Evolutionary conservation across 345 rosid species (phyloP).

Genomic region (Brassica carinata): DNA sequence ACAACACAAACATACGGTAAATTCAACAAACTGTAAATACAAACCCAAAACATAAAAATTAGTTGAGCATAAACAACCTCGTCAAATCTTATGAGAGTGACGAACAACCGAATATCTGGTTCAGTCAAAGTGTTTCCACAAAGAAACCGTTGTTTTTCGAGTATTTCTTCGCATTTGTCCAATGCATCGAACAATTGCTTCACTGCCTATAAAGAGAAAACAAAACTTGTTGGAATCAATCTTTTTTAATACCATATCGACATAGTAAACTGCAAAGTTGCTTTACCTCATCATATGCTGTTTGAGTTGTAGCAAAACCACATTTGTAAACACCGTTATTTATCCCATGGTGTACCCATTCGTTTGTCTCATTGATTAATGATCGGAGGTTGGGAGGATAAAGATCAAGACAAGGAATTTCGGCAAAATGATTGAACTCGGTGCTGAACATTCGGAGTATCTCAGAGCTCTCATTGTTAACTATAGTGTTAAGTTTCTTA

Average conservation of each 20-base stretch:
- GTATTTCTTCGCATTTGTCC: constrained; percentile 74
- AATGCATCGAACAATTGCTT: constrained; percentile 63
- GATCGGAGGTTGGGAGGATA: constrained; percentile 46
- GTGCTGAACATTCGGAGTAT: constrained; percentile 52
- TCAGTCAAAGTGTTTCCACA: constrained; percentile 71
- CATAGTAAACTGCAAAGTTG: background rate
- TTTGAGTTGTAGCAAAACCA: constrained; percentile 52
- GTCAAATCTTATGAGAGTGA: constrained; percentile 86
- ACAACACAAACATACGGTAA: background rate
- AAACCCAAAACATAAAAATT: background rate
- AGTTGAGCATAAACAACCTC: constrained; percentile 49
- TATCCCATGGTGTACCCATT: constrained; percentile 49
- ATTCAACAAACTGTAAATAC: background rate
- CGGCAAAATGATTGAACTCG: constrained; percentile 49
- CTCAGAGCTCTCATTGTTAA: constrained; percentile 59
- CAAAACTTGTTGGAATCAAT: background rate
- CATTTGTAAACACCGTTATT: constrained; percentile 57
- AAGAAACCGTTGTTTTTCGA: constrained; percentile 66
- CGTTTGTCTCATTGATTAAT: constrained; percentile 44
- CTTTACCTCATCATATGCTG: constrained; percentile 52
- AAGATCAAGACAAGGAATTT: constrained; percentile 48
- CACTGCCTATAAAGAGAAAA: constrained; percentile 51
- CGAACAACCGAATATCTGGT: constrained; percentile 74
- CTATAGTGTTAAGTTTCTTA: constrained; percentile 59
- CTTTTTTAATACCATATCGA: background rate